A percentile compares a stretch with the other conserved stretches of the same genome.
phyloP scores from a whole-genome alignment of 768 basidiomycete genomes.

The Phlebiopsis flavidoalba region DNA sequence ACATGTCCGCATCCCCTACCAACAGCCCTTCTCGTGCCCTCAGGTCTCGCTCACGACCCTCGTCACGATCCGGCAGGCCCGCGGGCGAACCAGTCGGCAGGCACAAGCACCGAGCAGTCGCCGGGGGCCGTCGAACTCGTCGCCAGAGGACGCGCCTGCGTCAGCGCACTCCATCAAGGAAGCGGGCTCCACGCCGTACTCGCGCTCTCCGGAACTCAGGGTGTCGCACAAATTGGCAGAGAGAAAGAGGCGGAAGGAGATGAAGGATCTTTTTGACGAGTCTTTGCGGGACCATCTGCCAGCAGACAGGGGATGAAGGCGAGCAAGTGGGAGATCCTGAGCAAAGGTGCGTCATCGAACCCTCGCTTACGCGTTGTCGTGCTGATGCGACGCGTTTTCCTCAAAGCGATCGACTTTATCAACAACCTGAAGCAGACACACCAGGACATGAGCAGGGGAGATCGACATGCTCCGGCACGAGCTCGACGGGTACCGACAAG shows the following conservation, averaged over 20 bases:
- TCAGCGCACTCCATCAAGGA: slow-evolving; percentile 34
- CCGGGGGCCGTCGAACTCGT: slow-evolving; percentile 12
- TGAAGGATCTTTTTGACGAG: slow-evolving; percentile 98
- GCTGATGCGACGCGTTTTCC: slow-evolving; percentile 1
- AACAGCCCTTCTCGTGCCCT: slow-evolving; percentile 46
- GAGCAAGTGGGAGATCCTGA: slow-evolving; percentile 98
- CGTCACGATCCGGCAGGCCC: slow-evolving; percentile 64
- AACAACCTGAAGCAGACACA: slow-evolving; percentile 69
- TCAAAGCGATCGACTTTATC: slow-evolving; percentile 84
- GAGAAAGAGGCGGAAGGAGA: slow-evolving; percentile 94
- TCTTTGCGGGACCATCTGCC: slow-evolving; percentile 87
- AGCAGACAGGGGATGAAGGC: slow-evolving; percentile 89
- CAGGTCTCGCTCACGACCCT: slow-evolving; percentile 66
- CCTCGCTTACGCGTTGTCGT: neutral
- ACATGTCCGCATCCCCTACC: slow-evolving; percentile 42
- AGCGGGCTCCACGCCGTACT: slow-evolving; percentile 73
- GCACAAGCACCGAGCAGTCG: slow-evolving; percentile 23
- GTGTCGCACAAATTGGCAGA: slow-evolving; percentile 97
- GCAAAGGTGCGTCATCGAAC: slow-evolving; percentile 63
- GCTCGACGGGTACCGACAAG: slow-evolving; percentile 57
- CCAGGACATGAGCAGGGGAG: slow-evolving; percentile 73
- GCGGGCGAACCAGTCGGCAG: slow-evolving; percentile 36
- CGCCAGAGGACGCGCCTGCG: slow-evolving; percentile 14
- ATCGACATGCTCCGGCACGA: slow-evolving; percentile 77
- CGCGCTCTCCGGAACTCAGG: slow-evolving; percentile 90